These are phyloP conservation scores for Lactarius deliciosus DNA, from an alignment of 768 basidiomycete species.

Conservation along the genomic window DNA sequence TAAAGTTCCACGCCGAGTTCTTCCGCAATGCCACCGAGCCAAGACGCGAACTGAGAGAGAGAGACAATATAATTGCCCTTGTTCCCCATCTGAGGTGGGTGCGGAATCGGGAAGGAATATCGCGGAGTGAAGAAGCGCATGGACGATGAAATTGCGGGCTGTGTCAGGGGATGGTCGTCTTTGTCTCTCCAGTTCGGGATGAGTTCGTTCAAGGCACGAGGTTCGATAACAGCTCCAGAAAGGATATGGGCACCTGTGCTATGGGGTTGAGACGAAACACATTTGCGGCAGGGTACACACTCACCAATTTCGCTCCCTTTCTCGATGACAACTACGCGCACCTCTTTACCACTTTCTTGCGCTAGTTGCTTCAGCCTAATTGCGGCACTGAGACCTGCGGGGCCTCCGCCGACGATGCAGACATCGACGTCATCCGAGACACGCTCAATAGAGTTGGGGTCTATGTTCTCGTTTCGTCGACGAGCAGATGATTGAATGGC, in stretches of 20 bases:
- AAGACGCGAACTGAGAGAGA: slow-evolving; percentile 83
- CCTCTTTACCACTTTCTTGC: slow-evolving; percentile 69
- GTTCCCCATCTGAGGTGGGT: slow-evolving; percentile 97
- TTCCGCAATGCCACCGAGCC: slow-evolving; percentile 87
- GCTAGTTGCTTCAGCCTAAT: slow-evolving; percentile 95
- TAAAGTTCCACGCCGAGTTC: slow-evolving; percentile 91
- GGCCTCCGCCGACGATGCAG: slow-evolving; percentile 95
- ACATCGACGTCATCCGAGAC: slow-evolving; percentile 93
- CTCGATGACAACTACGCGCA: slow-evolving; percentile 92
- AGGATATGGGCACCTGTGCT: slow-evolving; percentile 84
- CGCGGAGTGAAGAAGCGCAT: slow-evolving; percentile 86
- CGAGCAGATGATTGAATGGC: slow-evolving; percentile 33
- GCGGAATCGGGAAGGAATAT: slow-evolving; percentile 76
- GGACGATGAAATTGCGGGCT: slow-evolving; percentile 69
- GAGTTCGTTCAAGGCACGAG: slow-evolving; percentile 86
- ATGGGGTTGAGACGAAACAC: neutral
- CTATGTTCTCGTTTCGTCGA: slow-evolving; percentile 42
- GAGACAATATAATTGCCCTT: slow-evolving; percentile 92
- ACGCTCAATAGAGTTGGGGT: slow-evolving; percentile 68
- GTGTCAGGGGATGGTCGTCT: slow-evolving; percentile 73
- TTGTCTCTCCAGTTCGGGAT: slow-evolving; percentile 78
- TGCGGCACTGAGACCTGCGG: slow-evolving; percentile 93
- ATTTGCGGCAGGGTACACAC: slow-evolving; percentile 37
- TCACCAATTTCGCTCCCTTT: slow-evolving; percentile 91
- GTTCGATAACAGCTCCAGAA: slow-evolving; percentile 94